Base-by-base conservation (phyloP, 1,284 basidiomycete genomes). In the Inonotus hispidus region DNA sequence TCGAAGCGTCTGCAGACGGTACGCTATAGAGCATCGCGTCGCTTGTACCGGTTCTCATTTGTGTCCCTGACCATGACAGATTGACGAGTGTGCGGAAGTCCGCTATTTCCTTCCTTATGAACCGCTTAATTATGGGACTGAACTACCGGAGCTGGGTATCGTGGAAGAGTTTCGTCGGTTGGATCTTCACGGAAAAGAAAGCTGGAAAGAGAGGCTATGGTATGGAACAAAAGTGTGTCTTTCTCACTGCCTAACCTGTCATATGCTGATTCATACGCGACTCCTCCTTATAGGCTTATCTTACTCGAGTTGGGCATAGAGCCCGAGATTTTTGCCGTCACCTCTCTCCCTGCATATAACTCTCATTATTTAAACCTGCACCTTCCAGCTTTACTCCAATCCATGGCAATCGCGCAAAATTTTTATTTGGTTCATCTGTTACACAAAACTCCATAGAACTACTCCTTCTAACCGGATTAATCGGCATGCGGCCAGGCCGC, bases 1-100 rank as follows among this genome's bases (percentile, higher is more conserved):
- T 46, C 45, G 23, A 38, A 29, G 7, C 56, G 46, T 49, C 46
- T 58, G 16, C 56, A 58, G 23, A 58, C 56, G 8, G 56, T 58
- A 6, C 13, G 45, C 16, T 11, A 11, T 16, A 0, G 32, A 13
- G 1, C 23, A 11, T 10, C 41, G 41, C 21, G 19, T 19, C 21
- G 16, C 23, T 10, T 32, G 14, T 35, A 4, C 8, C 3, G 4
- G 19, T 43, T 23, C 5, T 49, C 8, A 23, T 58, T 35, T 49
- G 14, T 49, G 35, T 23, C 50, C 32, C 50, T 29, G 29, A 52
- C 32, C n/a, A 16, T 3, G 27, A 3, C 1, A 58, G 56, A 58
- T 58, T 21, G 46, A 58, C 29, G 56, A 58, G 25, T 32, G 32
- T 7, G 37, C 45, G 6, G 56, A 58, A 25, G 45, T 58, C 7